phyloP scores from a whole-genome alignment of 768 basidiomycete genomes.

The Imleria badia region DNA sequence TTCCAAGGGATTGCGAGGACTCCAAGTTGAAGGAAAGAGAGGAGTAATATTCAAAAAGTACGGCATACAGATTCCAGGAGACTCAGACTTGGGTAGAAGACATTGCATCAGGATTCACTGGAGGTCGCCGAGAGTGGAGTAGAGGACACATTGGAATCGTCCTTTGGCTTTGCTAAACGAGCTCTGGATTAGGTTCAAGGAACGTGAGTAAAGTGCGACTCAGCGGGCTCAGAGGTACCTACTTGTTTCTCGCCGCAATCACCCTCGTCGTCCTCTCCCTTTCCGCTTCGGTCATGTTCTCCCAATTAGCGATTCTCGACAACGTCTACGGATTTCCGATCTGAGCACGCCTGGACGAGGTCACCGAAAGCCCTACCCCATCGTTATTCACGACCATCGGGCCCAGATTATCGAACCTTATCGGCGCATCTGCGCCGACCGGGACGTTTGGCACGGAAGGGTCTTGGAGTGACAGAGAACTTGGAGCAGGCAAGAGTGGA shows the following conservation, averaged over 20 bases:
- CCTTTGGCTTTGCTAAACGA: constrained; percentile 7
- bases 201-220: too few relatives aligned
- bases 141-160: neutral
- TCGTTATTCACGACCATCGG: constrained; percentile 70
- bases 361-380: constrained; percentile 44
- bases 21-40: too few relatives aligned
- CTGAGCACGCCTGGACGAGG: neutral
- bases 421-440: constrained; percentile 23
- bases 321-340: constrained; percentile 44
- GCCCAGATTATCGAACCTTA: constrained; percentile 59
- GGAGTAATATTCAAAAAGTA: too few relatives aligned
- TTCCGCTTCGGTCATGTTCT: constrained; percentile 54
- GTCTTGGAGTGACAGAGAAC: constrained; percentile 7
- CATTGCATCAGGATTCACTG: neutral
- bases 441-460: constrained; percentile 9
- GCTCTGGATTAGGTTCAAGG: neutral
- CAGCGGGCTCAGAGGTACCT: too few relatives aligned
- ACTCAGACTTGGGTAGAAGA: too few relatives aligned
- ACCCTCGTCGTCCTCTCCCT: constrained; percentile 56
- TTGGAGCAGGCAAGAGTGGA: constrained; percentile 11
- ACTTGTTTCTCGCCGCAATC: constrained; percentile 53
- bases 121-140: neutral
- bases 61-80: too few relatives aligned
- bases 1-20: too few relatives aligned
- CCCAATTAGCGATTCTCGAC: constrained; percentile 67